phyloP scores from a whole-genome alignment of 805 yeast genomes.

The Saturnispora galanensis region DNA sequence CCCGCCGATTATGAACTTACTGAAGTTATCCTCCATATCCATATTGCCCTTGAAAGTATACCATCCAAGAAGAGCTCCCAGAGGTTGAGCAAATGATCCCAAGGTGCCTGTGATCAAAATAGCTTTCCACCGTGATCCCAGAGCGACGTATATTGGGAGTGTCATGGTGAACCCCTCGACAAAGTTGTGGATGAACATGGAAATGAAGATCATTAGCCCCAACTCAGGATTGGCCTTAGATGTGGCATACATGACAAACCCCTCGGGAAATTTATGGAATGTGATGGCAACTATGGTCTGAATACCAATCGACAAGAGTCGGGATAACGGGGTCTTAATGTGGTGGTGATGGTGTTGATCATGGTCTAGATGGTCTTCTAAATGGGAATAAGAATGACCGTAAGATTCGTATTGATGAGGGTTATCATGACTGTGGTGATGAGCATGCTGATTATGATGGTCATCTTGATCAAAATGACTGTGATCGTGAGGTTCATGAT shows the following conservation, averaged over 20 bases:
- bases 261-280: constrained; percentile 91
- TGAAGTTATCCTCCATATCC: constrained; percentile 27
- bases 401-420: not conserved
- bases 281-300: constrained; percentile 86
- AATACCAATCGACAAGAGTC: constrained; percentile 76
- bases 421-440: constrained; percentile 3
- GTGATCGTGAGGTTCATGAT: not conserved
- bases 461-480: not conserved
- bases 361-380: constrained; percentile 9
- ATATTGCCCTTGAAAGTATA: constrained; percentile 34
- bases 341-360: constrained; percentile 51
- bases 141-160: constrained; percentile 74
- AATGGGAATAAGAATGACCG: not conserved
- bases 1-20: constrained; percentile 44
- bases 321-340: constrained; percentile 63
- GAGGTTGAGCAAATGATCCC: constrained; percentile 81
- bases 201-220: constrained; percentile 74
- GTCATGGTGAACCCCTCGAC: constrained; percentile 95
- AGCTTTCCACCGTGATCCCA: constrained; percentile 54
- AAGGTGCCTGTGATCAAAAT: constrained; percentile 52
- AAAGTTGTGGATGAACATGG: constrained; percentile 81
- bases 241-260: constrained; percentile 79
- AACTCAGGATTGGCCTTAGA: constrained; percentile 54
- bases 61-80: constrained; percentile 72
- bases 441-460: constrained; percentile 5